phyloP scores from a whole-genome alignment of 345 rosid genomes.

The Rubroshorea leprosula region DNA sequence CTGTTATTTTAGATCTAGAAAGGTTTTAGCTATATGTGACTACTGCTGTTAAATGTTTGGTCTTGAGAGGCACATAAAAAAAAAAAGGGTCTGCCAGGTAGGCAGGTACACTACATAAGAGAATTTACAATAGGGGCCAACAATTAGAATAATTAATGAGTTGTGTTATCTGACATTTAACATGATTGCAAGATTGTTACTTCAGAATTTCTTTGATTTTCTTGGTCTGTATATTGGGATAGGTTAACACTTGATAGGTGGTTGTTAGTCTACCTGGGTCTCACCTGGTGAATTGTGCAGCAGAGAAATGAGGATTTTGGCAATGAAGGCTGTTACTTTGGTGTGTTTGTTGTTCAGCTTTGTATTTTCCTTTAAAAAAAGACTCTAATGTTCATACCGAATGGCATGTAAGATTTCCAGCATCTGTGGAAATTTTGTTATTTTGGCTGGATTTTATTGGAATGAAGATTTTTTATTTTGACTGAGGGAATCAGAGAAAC shows the following conservation, averaged over 20 bases:
- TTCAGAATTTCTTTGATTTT: slow-evolving; percentile 33
- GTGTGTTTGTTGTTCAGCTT: slow-evolving; percentile 7
- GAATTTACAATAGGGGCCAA: not conserved
- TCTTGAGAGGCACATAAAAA: slow-evolving; percentile 10
- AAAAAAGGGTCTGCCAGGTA: not conserved
- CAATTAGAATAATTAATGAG: not conserved
- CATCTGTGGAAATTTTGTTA: slow-evolving; percentile 10
- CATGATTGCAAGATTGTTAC: too few relatives aligned
- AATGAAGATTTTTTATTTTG: slow-evolving; percentile 4
- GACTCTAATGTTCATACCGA: not conserved
- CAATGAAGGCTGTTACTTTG: slow-evolving; percentile 17
- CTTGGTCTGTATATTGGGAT: slow-evolving; percentile 15
- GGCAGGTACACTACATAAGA: too few relatives aligned
- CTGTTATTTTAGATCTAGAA: not conserved
- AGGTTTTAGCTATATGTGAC: not conserved
- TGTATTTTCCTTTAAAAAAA: slow-evolving; percentile 6
- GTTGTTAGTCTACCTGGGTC: slow-evolving; percentile 40
- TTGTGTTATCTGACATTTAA: not conserved
- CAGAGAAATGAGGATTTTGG: slow-evolving; percentile 11
- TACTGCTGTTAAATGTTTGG: slow-evolving; percentile 17
- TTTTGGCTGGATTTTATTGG: slow-evolving; percentile 7
- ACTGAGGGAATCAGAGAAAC: slow-evolving; percentile 13
- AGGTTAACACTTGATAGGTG: slow-evolving; percentile 35
- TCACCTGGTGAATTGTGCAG: slow-evolving; percentile 30
- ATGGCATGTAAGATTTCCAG: not conserved